Evolutionary conservation across 805 yeast species (phyloP).

Genomic region (Myxozyma vanderwaltii): DNA sequence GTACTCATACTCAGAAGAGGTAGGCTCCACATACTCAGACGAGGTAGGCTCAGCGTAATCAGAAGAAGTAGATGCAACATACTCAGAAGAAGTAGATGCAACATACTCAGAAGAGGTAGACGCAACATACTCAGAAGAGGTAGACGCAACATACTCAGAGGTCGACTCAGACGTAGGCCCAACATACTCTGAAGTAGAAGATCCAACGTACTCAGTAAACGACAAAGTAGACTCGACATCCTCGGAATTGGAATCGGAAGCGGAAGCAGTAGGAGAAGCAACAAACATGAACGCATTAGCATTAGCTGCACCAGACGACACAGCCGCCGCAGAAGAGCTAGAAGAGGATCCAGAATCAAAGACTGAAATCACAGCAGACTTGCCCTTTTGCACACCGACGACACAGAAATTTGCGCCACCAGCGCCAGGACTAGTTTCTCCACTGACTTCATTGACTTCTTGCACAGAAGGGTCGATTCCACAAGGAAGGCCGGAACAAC

Average conservation of each 20-base stretch:
- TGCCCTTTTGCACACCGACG: conserved; percentile 67
- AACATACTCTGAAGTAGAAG: background rate
- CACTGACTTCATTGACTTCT: conserved; percentile 60
- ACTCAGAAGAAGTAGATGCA: conserved; percentile 6
- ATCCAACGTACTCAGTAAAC: background rate
- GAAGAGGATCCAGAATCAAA: conserved; percentile 44
- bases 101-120: conserved; percentile 8
- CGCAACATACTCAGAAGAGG: conserved; percentile 9
- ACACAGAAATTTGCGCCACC: conserved; percentile 83
- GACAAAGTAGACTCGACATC: background rate
- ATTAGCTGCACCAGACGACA: background rate
- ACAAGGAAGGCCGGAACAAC: conserved; percentile 78
- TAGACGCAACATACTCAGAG: conserved; percentile 1
- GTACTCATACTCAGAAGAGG: background rate
- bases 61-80: conserved; percentile 11
- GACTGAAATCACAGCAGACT: conserved; percentile 72
- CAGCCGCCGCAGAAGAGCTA: background rate
- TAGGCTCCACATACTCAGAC: conserved; percentile 5
- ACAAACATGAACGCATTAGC: conserved; percentile 33
- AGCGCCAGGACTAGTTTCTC: conserved; percentile 51
- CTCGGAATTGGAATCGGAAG: background rate
- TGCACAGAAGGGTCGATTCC: conserved; percentile 71
- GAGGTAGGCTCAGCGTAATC: conserved; percentile 16
- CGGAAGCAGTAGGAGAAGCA: conserved; percentile 11
- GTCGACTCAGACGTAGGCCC: background rate